Percentiles rank a stretch among this genome's conserved stretches.
Evolutionary conservation across 345 rosid genomes (phyloP).

Genomic region (Dovyalis caffra): DNA sequence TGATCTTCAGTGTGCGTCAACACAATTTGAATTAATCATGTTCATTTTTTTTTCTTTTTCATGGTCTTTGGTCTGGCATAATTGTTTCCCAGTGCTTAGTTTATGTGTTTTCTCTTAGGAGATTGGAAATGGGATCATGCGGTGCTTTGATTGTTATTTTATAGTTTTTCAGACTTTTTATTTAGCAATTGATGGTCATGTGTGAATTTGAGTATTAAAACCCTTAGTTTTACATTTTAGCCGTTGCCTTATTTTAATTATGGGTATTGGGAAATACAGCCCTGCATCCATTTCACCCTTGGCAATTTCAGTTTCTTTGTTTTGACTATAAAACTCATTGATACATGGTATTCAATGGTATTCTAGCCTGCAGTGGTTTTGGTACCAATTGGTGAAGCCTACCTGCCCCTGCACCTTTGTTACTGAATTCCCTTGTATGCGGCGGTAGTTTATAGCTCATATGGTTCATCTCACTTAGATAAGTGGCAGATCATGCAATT

Average conservation of each 20-base stretch:
- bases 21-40: neutral
- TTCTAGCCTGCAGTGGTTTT: neutral
- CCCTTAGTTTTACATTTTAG: neutral
- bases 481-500: neutral
- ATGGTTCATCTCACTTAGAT: neutral
- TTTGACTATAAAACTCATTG: neutral
- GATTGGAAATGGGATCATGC: neutral
- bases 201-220: neutral
- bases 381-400: neutral
- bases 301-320: neutral
- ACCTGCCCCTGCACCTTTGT: neutral
- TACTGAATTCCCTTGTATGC: neutral
- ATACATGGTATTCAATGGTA: neutral
- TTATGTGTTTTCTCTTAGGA: neutral
- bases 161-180: neutral
- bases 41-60: neutral
- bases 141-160: neutral
- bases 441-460: too few species aligned
- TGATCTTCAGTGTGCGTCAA: neutral
- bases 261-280: neutral
- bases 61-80: neutral
- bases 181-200: neutral
- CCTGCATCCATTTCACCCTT: neutral
- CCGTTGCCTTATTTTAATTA: neutral
- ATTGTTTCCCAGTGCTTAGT: neutral